phyloP scores from a whole-genome alignment of 1,284 basidiomycete species.

The Naganishia sp. region DNA sequence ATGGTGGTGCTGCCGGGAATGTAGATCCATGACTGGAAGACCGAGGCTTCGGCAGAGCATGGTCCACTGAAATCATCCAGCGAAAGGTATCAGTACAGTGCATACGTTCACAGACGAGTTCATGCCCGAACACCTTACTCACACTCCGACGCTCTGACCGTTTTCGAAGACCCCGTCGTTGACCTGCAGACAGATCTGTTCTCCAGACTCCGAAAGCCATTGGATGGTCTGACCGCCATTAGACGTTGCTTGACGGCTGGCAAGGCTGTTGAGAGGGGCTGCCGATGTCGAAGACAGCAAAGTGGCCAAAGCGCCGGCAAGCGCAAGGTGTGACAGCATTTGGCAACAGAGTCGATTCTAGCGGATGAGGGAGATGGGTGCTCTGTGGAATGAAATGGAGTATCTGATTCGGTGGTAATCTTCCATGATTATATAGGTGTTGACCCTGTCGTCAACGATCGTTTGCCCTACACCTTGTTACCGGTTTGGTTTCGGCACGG shows the following conservation, averaged over 20 bases:
- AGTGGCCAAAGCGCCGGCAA: not conserved
- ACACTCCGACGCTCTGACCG: constrained; percentile 3
- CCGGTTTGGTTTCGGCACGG: no score
- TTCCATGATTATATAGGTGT: not conserved
- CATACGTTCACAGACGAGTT: not conserved
- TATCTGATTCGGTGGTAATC: not conserved
- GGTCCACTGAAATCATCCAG: not conserved
- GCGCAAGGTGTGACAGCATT: not conserved
- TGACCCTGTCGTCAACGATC: no score
- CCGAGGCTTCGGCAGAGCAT: constrained; percentile 5
- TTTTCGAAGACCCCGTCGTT: not conserved
- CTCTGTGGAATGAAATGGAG: not conserved
- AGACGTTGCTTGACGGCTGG: not conserved
- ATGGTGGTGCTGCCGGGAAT: constrained; percentile 3
- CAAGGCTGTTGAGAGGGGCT: not conserved
- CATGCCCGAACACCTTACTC: not conserved
- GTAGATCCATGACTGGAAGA: constrained; percentile 10
- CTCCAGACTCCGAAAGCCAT: not conserved
- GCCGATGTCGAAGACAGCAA: not conserved
- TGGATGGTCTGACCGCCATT: not conserved
- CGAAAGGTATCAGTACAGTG: not conserved
- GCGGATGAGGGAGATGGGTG: not conserved
- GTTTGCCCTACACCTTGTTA: no score
- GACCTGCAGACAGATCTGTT: constrained; percentile 14
- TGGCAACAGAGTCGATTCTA: not conserved